Base-by-base conservation (phyloP, 208 protist genomes). In the Phytomonas serpens region DNA sequence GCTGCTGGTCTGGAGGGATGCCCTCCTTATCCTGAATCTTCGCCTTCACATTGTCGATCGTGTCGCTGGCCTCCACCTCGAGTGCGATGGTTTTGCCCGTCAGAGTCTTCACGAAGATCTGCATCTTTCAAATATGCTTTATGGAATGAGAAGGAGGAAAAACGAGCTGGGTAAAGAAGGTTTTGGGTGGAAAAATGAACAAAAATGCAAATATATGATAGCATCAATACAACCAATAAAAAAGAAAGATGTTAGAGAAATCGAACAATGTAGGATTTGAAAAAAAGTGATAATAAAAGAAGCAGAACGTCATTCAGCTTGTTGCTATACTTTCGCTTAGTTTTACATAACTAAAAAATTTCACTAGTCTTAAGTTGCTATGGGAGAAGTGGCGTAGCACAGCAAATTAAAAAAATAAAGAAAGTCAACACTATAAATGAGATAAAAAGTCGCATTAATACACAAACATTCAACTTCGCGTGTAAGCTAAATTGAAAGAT, bases 1-100 rank as follows among this genome's bases (percentile, higher is more conserved):
- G 84, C 89, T 98, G 93, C 84, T 97, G 93, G 70, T 98, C 95
- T 74, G 92, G 93, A 13, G 94, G 93, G 78, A 98, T 97, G 70
- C 97, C 96, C 90, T 99, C 98, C 93, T 99, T 99, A 87, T 99
- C 97, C 91, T 99, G 98, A 75, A 99, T 99, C 94, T 99, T 99
- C 30, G 93, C 84, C 91, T 99, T 99, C 78, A 99, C 95, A 72
- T 97, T 98, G 77, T 98, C 93, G 75, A 99, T 99, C 38, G 97
- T 98, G 85, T 99, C 97, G 67, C 79, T 94, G 40, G 89, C 80
- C 83, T 99, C 97, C 14, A 99, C 98, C 84, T 99, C 97, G 14
- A 99, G 91, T 88, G 80, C 75, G 87, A 99, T 98, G 62, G 97
- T 99, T 87, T 99, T 99, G 74, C 98, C 98, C 37, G 98, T 99